Evolutionary conservation across 2,329 filamentous ascomycete genomes (phyloP), one percentile per base, ranked within the genome.

Genomic region (Epicoccum nigrum): DNA sequence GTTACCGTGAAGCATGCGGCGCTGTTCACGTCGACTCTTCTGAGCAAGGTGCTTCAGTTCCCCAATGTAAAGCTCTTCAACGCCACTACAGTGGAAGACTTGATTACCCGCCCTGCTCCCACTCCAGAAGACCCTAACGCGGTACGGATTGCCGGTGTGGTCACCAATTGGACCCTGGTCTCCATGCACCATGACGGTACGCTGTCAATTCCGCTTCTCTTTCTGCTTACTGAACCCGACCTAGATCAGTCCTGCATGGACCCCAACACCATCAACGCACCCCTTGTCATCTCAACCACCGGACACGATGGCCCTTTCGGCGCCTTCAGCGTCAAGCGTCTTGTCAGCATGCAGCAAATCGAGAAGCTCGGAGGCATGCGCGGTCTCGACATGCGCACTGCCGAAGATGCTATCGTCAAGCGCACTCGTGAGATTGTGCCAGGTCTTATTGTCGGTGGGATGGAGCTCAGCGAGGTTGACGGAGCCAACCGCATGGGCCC

Each of bases 11-110:
- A 94, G 84, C 92, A 96, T 76, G 92, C 92, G 27, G 90, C 92
- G 0, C 83, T 96, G 55, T 96, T 96, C 81, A 97, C 92, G 25
- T 90, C 87, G 54, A 96, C 92, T 20, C 80, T 97, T 52, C 79
- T 97, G 65, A 88, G 87, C 70, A 88, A 88, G 76, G 92, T 97
- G 8, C 80, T 97, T 43, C 77, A 83, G 53, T 89, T 95, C 79
- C 89, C 90, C 58, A 96, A 97, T 76, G 84, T 96, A 69, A 97
- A 97, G 84, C 86, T 97, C 56, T 97, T 96, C 85, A 97, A 97
- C 72, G 92, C 92, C 30, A 96, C 92, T 28, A 83, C 88, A 16
- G 92, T 97, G 34, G 92, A 97, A 77, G 92, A 97, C 68, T 80
- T 97, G 57, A 93, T 97, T 76, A 96, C 92, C 16, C 89, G 92